A percentile compares a stretch with the other conserved stretches of the same genome.
phyloP scores from a whole-genome alignment of 2,329 filamentous ascomycete species.

The Xylaria sp. region DNA sequence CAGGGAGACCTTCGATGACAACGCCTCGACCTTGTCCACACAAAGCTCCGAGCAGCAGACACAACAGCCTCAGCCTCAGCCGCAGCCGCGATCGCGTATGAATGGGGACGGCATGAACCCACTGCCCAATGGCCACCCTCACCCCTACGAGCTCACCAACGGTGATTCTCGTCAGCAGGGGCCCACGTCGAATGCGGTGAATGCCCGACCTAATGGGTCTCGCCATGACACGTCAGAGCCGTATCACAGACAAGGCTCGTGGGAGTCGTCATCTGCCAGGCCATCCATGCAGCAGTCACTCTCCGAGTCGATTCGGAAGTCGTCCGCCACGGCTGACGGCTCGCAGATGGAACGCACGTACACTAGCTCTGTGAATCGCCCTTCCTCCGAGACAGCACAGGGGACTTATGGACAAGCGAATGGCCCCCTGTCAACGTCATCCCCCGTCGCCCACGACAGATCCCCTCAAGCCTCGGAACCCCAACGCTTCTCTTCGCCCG shows the following conservation, averaged over 20 bases:
- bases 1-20: conserved; percentile 64
- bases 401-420: conserved; percentile 40
- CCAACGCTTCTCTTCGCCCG: conserved; percentile 74
- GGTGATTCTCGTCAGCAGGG: conserved; percentile 36
- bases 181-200: conserved; percentile 35
- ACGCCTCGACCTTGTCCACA: conserved; percentile 64
- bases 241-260: conserved; percentile 49
- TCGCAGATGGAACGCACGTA: conserved; percentile 31
- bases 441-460: conserved; percentile 48
- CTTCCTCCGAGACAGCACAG: conserved; percentile 34
- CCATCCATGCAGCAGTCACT: conserved; percentile 50
- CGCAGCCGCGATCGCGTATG: conserved; percentile 50
- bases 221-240: conserved; percentile 50
- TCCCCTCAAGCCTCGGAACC: conserved; percentile 50
- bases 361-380: conserved; percentile 34
- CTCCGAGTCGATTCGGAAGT: conserved; percentile 50
- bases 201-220: conserved; percentile 30
- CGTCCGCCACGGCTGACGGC: conserved; percentile 47
- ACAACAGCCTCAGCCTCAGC: not conserved
- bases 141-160: conserved; percentile 53
- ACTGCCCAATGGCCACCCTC: conserved; percentile 66
- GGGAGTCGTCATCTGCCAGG: conserved; percentile 50
- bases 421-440: conserved; percentile 41
- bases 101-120: conserved; percentile 65
- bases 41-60: conserved; percentile 59